A percentile compares a stretch with the other conserved stretches of the same genome.
Evolutionary conservation across 805 yeast genomes (phyloP).

Genomic region (Blastobotrys peoriensis): DNA sequence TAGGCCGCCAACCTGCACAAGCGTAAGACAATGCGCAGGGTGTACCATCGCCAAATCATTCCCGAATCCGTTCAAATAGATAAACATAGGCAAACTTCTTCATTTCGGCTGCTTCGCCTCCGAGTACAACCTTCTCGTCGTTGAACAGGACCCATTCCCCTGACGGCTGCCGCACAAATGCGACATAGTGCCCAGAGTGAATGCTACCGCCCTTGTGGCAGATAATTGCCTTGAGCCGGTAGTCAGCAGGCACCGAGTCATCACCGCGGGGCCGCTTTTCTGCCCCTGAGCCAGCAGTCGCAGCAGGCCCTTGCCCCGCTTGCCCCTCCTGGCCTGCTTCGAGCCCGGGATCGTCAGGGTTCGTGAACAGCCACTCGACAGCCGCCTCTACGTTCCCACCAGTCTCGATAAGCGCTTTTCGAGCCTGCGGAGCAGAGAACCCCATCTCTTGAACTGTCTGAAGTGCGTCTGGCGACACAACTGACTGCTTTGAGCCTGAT

Average conservation of each 20-base stretch:
- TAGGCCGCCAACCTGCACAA: too few relatives aligned
- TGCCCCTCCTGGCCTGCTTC: conserved; percentile 10
- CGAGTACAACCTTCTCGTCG: conserved; percentile 76
- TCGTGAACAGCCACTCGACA: conserved; percentile 82
- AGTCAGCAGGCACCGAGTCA: conserved; percentile 32
- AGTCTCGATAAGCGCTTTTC: conserved; percentile 61
- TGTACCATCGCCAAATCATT: too few relatives aligned
- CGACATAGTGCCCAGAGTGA: conserved; percentile 91
- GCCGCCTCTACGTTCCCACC: conserved; percentile 64
- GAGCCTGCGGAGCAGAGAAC: conserved; percentile 56
- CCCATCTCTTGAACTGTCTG: conserved; percentile 68
- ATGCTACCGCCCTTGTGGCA: conserved; percentile 89
- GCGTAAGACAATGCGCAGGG: too few relatives aligned
- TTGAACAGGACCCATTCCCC: conserved; percentile 72
- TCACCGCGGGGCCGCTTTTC: conserved; percentile 17
- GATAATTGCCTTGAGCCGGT: conserved; percentile 55
- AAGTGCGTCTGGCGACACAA: conserved; percentile 26
- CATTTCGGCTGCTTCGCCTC: conserved; percentile 39
- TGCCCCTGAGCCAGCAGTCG: conserved; percentile 11
- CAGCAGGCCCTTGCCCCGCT: neutral
- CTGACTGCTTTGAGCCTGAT: conserved; percentile 20
- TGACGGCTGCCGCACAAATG: conserved; percentile 48
- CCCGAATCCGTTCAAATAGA: conserved; percentile 29
- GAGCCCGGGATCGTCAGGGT: conserved; percentile 72
- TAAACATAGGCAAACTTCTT: conserved; percentile 45